Percentiles rank a stretch among this genome's conserved stretches.
These are phyloP conservation scores for Nothophaeocryptopus gaeumannii DNA, from an alignment of 2,329 filamentous ascomycete genomes.

Conservation along the genomic window DNA sequence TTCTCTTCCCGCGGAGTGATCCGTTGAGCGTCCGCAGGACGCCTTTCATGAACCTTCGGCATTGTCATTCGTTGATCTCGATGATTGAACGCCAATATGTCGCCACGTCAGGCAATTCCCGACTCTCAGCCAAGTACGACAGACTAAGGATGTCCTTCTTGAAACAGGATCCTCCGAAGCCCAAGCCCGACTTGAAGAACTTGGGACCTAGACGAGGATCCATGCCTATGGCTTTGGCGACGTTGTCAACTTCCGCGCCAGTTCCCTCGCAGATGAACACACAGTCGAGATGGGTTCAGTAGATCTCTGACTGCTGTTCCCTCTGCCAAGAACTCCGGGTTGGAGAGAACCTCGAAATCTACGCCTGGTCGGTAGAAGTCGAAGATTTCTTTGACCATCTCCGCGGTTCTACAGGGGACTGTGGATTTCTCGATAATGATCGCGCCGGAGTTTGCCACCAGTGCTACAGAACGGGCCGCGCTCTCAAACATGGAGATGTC, in stretches of 20 bases:
- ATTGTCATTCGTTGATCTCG: conserved; percentile 72
- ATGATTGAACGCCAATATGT: conserved; percentile 73
- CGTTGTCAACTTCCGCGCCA: conserved; percentile 70
- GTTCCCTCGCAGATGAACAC: conserved; percentile 76
- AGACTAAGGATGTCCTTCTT: conserved; percentile 74
- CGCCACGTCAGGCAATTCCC: conserved; percentile 67
- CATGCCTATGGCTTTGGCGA: conserved; percentile 61
- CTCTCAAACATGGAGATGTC: conserved; percentile 71
- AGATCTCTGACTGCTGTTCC: conserved; percentile 72
- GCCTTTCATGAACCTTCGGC: conserved; percentile 63
- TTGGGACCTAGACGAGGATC: conserved; percentile 69
- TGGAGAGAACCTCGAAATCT: conserved; percentile 72
- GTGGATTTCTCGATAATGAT: conserved; percentile 81
- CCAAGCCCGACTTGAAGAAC: conserved; percentile 70
- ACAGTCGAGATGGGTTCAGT: conserved; percentile 66
- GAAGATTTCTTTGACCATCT: conserved; percentile 66
- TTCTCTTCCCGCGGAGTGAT: conserved; percentile 67
- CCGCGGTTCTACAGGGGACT: conserved; percentile 70
- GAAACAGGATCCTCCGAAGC: conserved; percentile 79
- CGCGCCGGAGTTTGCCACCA: conserved; percentile 61
- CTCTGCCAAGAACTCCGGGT: conserved; percentile 76
- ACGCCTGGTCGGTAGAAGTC: conserved; percentile 54
- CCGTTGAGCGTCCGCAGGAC: conserved; percentile 66
- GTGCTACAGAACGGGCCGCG: conserved; percentile 64
- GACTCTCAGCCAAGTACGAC: conserved; percentile 68